Conservation (phyloP, 2,329 filamentous ascomycete genomes). For the Ophiostoma ips region DNA sequence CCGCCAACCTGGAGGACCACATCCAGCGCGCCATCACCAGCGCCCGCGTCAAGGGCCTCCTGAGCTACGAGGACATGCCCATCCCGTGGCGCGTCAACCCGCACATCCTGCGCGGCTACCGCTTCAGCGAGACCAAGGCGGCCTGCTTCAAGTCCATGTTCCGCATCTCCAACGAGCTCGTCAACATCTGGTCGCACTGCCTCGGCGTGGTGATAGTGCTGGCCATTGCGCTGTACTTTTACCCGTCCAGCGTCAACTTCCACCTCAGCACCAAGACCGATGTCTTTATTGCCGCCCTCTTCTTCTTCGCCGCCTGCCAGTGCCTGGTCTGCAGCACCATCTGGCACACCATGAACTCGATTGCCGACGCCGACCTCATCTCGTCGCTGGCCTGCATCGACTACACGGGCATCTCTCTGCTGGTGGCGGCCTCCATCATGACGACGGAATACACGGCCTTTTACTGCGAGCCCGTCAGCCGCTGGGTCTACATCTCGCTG, state of each 20-base stretch:
- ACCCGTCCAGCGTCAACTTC: slow-evolving; percentile 79
- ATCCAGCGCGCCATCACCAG: slow-evolving; percentile 64
- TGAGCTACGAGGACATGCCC: slow-evolving; percentile 81
- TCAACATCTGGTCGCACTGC: slow-evolving; percentile 97
- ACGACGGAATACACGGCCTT: slow-evolving; percentile 98
- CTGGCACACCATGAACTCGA: slow-evolving; percentile 98
- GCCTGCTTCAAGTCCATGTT: slow-evolving; percentile 80
- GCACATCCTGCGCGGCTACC: slow-evolving; percentile 82
- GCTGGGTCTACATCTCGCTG: slow-evolving; percentile 71
- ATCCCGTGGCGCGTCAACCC: slow-evolving; percentile 90
- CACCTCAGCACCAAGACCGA: slow-evolving; percentile 74
- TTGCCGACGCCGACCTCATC: slow-evolving; percentile 76
- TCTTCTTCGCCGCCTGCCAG: slow-evolving; percentile 92
- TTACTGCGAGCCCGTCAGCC: slow-evolving; percentile 84
- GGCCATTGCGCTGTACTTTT: slow-evolving; percentile 87
- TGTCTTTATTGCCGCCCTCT: slow-evolving; percentile 78
- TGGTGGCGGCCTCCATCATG: slow-evolving; percentile 93
- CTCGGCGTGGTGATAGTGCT: slow-evolving; percentile 82
- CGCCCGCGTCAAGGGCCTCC: slow-evolving; percentile 67
- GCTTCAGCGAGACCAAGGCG: slow-evolving; percentile 81
- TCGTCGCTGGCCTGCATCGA: slow-evolving; percentile 96
- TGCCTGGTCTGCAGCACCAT: slow-evolving; percentile 89
- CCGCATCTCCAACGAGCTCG: slow-evolving; percentile 74
- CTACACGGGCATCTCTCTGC: slow-evolving; percentile 90
- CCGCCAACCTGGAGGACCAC: slow-evolving; percentile 68